Evolutionary conservation across 306 rosid genomes (phyloP), one percentile per base, ranked within the genome.

Genomic region (Alnus glutinosa): DNA sequence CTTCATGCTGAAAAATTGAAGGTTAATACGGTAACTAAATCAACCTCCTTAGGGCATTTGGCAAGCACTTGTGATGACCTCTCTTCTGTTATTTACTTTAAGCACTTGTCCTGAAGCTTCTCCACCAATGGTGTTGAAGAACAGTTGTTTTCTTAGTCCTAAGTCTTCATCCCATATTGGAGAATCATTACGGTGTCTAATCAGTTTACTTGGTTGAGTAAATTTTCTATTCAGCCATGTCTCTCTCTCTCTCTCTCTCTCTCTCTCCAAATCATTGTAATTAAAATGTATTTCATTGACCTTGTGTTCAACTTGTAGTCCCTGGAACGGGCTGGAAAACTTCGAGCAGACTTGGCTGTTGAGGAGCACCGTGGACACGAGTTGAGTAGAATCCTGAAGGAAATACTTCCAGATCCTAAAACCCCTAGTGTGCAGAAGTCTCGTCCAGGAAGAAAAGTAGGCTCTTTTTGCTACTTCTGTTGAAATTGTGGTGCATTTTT

Each of bases 341-440:
- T 95, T 68, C 84, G 83, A 75, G 92, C 90, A 75, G 97, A 95
- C 79, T 85, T 95, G 81, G 97, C 97, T 71, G 92, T 91, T 57
- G 98, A 95, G 86, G 98, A 95, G 73, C 91, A 89, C 44, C 95
- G 94, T 73, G 93, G 78, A 62, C 89, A 76, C 66, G 98, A 95
- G 86, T 86, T 95, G 71, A 90, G 91, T 83, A 86, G 96, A 90
- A 95, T 95, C 69, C 83, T 95, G 88, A 89, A 88, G 82, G 98
- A 94, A 84, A 91, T 90, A 75, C 90, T 95, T 80, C 98, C 92
- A 55, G 92, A 85, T 87, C 97, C 97, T 78, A 89, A 84, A 84
- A 89, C 83, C 75, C 88, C 97, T 55, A 86, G 61, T 85, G 83
- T 74, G 16, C 88, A 78, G 37, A 93, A 93, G 85, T 82, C 93